These are phyloP conservation scores for Canna indica DNA, from an alignment of 176 grass and related monocot species.

Conservation along the genomic window DNA sequence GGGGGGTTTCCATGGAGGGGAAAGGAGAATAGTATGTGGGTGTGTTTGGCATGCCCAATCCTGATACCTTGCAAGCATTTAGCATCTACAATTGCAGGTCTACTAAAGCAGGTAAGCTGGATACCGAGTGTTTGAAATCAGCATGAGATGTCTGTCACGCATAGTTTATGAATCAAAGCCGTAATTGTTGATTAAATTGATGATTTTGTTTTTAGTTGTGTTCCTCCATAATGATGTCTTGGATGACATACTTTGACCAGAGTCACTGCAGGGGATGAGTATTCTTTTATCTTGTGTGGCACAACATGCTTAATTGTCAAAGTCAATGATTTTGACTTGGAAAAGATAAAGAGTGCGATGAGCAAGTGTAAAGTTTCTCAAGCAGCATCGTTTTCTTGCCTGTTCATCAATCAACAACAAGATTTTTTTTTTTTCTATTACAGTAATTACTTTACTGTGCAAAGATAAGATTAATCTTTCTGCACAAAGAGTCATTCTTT, in stretches of 20 bases:
- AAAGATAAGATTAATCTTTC: no score
- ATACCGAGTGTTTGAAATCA: neutral
- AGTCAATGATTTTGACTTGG: no score
- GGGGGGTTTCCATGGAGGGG: neutral
- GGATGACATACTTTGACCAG: neutral
- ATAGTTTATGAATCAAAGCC: neutral
- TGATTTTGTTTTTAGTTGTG: neutral
- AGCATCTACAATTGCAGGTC: neutral
- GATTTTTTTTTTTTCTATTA: no score
- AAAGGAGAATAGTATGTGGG: neutral
- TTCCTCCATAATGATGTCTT: neutral
- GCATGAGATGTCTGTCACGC: neutral
- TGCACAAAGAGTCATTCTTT: no score
- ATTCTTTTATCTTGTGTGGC: neutral
- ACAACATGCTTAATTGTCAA: no score
- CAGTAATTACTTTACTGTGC: no score
- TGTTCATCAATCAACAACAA: no score
- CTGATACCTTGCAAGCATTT: neutral
- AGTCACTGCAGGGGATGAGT: neutral
- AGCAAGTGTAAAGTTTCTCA: no score
- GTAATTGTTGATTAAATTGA: neutral
- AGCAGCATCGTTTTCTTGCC: no score
- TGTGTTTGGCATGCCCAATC: slow-evolving; percentile 2
- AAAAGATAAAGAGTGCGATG: no score
- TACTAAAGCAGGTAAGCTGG: neutral